Conservation (phyloP, 495 filamentous ascomycete species). For the Pseudotulostoma volvatum region DNA sequence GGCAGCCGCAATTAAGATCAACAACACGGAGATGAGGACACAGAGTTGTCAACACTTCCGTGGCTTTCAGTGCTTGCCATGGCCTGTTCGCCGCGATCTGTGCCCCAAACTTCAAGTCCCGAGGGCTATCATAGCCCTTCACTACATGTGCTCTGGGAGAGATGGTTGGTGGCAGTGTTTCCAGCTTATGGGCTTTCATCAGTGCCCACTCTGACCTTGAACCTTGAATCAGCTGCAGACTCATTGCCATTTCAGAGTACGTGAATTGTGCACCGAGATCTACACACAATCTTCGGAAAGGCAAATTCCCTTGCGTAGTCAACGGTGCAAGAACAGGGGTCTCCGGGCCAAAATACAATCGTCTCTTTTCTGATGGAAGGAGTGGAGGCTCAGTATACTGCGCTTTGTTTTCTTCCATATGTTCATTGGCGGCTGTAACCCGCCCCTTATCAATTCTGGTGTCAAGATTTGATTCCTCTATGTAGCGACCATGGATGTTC, state of each 20-base stretch:
- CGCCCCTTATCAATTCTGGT: conserved; percentile 4
- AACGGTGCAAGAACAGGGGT: conserved; percentile 80
- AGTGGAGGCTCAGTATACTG: conserved; percentile 70
- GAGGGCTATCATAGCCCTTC: conserved; percentile 60
- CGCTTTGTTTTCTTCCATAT: conserved; percentile 53
- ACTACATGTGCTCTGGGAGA: conserved; percentile 34
- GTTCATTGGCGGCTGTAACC: conserved; percentile 7
- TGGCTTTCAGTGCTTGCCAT: conserved; percentile 70
- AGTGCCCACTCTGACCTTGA: conserved; percentile 86
- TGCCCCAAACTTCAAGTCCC: conserved; percentile 74
- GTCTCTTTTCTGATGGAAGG: conserved; percentile 79
- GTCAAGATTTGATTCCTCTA: conserved; percentile 6
- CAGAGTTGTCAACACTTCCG: conserved; percentile 59
- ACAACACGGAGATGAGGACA: conserved; percentile 73
- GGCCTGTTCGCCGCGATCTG: conserved; percentile 85
- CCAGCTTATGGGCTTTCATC: conserved; percentile 73
- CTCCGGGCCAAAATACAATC: conserved; percentile 81
- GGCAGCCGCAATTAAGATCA: conserved; percentile 92
- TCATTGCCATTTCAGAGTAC: conserved; percentile 97
- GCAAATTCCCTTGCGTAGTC: conserved; percentile 92
- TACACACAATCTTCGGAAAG: conserved; percentile 84
- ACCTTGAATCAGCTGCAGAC: conserved; percentile 78
- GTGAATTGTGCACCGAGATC: conserved; percentile 82
- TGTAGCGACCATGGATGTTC: conserved; percentile 16
- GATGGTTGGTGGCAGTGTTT: conserved; percentile 46